A percentile compares a stretch with the other conserved stretches of the same genome.
Conservation (phyloP, 345 rosid genomes). For the Eucalyptus marginata region DNA sequence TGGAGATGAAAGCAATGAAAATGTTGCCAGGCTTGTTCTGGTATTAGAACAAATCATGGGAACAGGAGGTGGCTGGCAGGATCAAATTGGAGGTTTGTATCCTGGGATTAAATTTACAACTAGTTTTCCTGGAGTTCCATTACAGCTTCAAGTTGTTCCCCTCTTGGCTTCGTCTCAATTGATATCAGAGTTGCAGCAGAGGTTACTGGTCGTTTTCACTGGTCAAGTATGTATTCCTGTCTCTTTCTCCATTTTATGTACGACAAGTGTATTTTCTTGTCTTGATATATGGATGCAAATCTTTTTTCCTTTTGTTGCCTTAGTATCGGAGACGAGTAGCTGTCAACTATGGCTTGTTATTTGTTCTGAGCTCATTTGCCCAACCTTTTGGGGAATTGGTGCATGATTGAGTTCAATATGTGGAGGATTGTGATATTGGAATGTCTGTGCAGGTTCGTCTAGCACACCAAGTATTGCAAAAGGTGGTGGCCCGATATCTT, state of each 20-base stretch:
- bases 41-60: conserved; percentile 97
- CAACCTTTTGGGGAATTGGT: neutral
- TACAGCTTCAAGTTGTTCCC: conserved; percentile 84
- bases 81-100: conserved; percentile 90
- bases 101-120: conserved; percentile 83
- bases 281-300: neutral
- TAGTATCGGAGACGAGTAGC: neutral
- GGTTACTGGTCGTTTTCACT: conserved; percentile 82
- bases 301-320: neutral
- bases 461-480: conserved; percentile 85
- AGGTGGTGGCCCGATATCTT: conserved; percentile 81
- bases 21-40: conserved; percentile 82
- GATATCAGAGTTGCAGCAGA: conserved; percentile 54
- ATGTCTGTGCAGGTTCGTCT: conserved; percentile 60
- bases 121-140: conserved; percentile 86
- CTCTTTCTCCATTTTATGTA: neutral
- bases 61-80: conserved; percentile 99
- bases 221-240: conserved; percentile 63
- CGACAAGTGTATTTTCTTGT: neutral
- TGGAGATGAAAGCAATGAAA: conserved; percentile 76
- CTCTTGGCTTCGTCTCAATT: conserved; percentile 56
- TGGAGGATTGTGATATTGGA: neutral
- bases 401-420: neutral
- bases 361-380: neutral
- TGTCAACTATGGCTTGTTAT: neutral